Percentiles rank a stretch among this genome's conserved stretches.
Conservation (phyloP, 1,284 basidiomycete species). For the Hypsizygus ulmarius region DNA sequence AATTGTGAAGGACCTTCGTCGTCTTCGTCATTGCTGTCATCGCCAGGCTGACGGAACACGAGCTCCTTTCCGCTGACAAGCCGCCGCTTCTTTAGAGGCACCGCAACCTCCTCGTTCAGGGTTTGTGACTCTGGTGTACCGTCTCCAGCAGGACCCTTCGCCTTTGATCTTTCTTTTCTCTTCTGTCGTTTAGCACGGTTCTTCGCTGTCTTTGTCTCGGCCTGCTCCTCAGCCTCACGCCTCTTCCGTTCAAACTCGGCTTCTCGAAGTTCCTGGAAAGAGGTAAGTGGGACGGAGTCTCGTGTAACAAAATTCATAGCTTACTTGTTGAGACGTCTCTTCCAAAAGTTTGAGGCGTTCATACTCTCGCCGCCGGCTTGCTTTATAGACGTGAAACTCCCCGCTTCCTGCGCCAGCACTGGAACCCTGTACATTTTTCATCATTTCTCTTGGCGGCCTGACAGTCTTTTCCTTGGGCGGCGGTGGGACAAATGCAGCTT, state of each 20-base stretch:
- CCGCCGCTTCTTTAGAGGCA: constrained; percentile 28
- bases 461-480: constrained; percentile 78
- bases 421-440: constrained; percentile 97
- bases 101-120: constrained; percentile 6
- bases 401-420: constrained; percentile 92
- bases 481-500: constrained; percentile 73
- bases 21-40: constrained; percentile 45
- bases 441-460: constrained; percentile 86
- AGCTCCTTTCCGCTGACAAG: constrained; percentile 57
- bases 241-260: constrained; percentile 69
- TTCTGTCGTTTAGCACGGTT: constrained; percentile 89
- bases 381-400: constrained; percentile 99
- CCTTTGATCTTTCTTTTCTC: constrained; percentile 73
- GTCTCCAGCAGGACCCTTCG: constrained; percentile 31
- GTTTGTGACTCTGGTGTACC: constrained; percentile 13
- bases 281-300: constrained; percentile 10
- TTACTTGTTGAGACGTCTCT: constrained; percentile 74
- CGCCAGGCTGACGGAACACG: constrained; percentile 53
- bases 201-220: constrained; percentile 88
- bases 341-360: constrained; percentile 92
- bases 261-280: constrained; percentile 59
- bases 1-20: constrained; percentile 23
- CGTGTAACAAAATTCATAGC: constrained; percentile 6
- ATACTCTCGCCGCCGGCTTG: constrained; percentile 89
- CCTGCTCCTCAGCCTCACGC: constrained; percentile 58